Evolutionary conservation across 2,329 filamentous ascomycete species (phyloP), one percentile per base, ranked within the genome.

Genomic region (Taxawa tesnikishii): DNA sequence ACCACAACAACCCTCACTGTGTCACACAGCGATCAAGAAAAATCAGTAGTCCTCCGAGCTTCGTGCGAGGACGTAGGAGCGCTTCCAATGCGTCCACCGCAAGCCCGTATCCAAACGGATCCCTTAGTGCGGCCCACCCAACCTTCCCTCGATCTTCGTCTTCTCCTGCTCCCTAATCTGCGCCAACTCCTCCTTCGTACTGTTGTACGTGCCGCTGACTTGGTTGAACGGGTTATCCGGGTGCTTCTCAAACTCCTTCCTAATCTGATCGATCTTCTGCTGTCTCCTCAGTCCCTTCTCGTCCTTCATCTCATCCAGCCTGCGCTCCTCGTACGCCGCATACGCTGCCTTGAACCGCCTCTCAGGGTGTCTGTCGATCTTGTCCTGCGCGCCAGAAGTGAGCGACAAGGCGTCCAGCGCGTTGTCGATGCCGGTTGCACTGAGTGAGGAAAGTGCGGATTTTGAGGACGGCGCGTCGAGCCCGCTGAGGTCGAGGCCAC

Each of bases 161-260:
- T 68, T 77, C 63, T 93, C 83, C 34, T 67, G 56, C 26, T 74
- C 63, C 51, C 65, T 72, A 37, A 87, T 60, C 29, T 72, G 67
- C 29, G 66, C 66, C 27, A 94, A 48, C 48, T 98, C 88, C 4
- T 84, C 83, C 58, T 73, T 79, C 14, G 69, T 72, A 33, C 83
- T 73, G 57, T 98, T 83, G 59, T 84, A 92, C 3, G 66, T 57
- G 31, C 65, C 73, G 26, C 36, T 38, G 11, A 79, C 76, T 62
- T 93, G 83, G 61, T 94, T 94, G 62, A 93, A 90, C 10, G 90
- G 90, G 56, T 98, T 98, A 47, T 96, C 88, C 2, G 83, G 79
- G 49, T 81, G 82, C 67, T 84, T 92, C 58, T 93, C 81, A 56
- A 96, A 98, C 62, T 96, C 90, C 67, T 93, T 92, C 40, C 73